A percentile compares a stretch with the other conserved stretches of the same genome.
Conservation (phyloP, 352 stramenopile species). For the Globisporangium cederbergense region DNA sequence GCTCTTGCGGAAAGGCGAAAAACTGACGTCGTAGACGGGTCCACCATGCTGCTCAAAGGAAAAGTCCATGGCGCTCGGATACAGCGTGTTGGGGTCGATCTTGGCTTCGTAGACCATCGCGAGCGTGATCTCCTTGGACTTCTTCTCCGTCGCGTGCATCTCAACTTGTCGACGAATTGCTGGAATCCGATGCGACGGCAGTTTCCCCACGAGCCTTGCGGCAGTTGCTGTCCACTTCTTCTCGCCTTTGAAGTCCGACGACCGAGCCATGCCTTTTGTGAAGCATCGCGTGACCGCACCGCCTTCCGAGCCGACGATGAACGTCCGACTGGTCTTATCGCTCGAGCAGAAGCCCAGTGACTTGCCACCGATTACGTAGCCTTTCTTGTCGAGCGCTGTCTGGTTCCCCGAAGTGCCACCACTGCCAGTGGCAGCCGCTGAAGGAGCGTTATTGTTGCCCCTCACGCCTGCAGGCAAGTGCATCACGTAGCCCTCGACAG, state of each 20-base stretch:
- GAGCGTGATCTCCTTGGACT: constrained; percentile 64
- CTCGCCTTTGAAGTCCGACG: constrained; percentile 64
- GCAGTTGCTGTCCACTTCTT: constrained; percentile 81
- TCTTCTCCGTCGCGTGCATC: constrained; percentile 52
- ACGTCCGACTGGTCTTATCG: constrained; percentile 70
- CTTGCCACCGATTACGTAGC: constrained; percentile 55
- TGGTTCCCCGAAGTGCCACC: neutral
- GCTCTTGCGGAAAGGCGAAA: constrained; percentile 82
- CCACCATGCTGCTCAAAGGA: constrained; percentile 67
- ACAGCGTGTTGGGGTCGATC: constrained; percentile 53
- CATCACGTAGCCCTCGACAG: constrained; percentile 85
- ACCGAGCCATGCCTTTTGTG: constrained; percentile 43
- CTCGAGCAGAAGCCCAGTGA: constrained; percentile 56
- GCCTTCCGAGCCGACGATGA: constrained; percentile 76
- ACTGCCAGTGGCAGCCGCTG: neutral
- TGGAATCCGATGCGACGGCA: constrained; percentile 39
- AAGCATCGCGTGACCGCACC: constrained; percentile 66
- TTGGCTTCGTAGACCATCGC: constrained; percentile 74
- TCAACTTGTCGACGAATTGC: constrained; percentile 70
- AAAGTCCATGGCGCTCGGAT: constrained; percentile 71
- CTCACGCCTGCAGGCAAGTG: constrained; percentile 26
- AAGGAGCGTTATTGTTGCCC: constrained; percentile 10
- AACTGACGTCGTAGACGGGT: constrained; percentile 76
- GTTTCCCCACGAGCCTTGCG: constrained; percentile 49
- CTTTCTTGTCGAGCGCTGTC: neutral